Base-by-base conservation (phyloP, 1,139 yeast genomes). In the Sugiyamaella castrensis region DNA sequence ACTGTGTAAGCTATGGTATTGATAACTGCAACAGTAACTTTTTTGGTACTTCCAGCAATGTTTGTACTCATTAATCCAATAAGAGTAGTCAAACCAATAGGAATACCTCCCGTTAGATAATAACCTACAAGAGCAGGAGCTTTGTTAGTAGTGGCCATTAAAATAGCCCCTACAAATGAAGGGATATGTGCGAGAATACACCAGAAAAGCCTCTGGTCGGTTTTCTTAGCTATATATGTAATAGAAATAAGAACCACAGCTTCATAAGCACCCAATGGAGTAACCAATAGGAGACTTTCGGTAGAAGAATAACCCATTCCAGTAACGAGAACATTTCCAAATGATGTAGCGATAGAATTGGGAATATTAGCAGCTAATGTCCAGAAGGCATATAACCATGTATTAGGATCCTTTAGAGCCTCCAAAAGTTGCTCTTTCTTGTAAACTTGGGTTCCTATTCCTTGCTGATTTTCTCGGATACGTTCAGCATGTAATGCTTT, bases 21-120 rank as follows among this genome's bases (percentile, higher is more conserved):
- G 66, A 74, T 43, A 1, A 66, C 63, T 44, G 81, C 84, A 48
- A 83, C 71, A 65, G 84, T 74, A 35, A 76, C 74, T 62, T 82
- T 80, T 65, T 84, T 84, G 13, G 88, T 82, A 58, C 80, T 81
- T 15, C 92, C 92, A 2, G 88, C 84, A 8, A 81, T 77, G 59
- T 84, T 84, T 42, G 74, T 71, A 37, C 77, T 68, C 41, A 77
- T 67, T 48, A 71, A 63, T 6, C 79, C 67, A 55, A 79, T 68
- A 36, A 73, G 59, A 56, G 79, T 73, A 31, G 79, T 75, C 54
- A 74, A 71, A 1, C 76, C 73, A 37, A 77, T 69, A 13, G 69
- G 47, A 62, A 53, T 51, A 13, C 54, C 53, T 13, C 61, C 61
- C 29, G 58, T 54, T 24, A 61, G 48, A 45, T 60, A 61, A 46